Evolutionary conservation across 805 yeast genomes (phyloP), one percentile per base, ranked within the genome.

Genomic region (Geotrichum ghanense): DNA sequence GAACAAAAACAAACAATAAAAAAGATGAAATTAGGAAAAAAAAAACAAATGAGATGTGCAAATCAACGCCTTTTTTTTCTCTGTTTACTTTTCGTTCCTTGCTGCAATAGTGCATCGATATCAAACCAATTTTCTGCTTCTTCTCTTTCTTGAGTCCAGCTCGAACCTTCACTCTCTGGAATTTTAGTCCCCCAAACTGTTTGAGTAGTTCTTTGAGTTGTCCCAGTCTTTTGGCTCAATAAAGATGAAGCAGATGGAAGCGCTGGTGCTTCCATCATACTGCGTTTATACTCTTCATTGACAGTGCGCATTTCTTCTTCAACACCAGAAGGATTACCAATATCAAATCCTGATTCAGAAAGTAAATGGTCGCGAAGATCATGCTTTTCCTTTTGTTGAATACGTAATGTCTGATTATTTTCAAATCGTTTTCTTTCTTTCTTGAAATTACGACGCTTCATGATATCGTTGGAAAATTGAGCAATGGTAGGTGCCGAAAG

Each of bases 71-170:
- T n/a, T n/a, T 31, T 31, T 12, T 12, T 31, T 31, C 37, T 31
- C 16, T 19, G 37, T 31, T 19, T 31, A n/a, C 37, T 19, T n/a
- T 31, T 31, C 37, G 12, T 31, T n/a, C 19, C 5, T 31, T 31
- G 37, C 4, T n/a, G 19, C 5, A 31, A 16, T n/a, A 31, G 17
- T 12, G 12, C 19, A 31, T 31, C 37, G 16, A 31, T n/a, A 31
- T 31, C 37, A n/a, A 31, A n/a, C 37, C 37, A 31, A 31, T 31
- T 16, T 19, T 31, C 37, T 31, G 37, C 19, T 19, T 31, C 37
- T 4, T 5, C 37, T n/a, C 16, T 19, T 9, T 31, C 37, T 31
- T 19, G 12, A 7, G 19, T 5, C 37, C 37, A 31, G 12, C 16
- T 31, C 10, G 12, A 16, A n/a, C 37, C 37, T n/a, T n/a, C n/a